phyloP scores from a whole-genome alignment of 352 stramenopile genomes.

The Pythium rhizo-oryzae region DNA sequence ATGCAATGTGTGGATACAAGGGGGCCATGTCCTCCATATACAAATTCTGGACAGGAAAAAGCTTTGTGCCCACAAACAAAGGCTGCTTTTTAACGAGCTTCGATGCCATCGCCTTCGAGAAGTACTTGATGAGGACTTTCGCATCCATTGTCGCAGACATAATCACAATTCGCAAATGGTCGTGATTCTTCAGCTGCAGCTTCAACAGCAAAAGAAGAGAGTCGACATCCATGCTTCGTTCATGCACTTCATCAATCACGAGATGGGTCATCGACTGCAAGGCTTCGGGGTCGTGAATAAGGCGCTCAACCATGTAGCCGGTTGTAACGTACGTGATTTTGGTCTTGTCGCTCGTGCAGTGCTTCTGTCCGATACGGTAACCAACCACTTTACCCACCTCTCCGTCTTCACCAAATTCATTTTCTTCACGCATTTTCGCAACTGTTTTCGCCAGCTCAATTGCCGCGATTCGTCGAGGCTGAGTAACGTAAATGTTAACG shows the following conservation, averaged over 20 bases:
- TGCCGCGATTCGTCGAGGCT: conserved; percentile 94
- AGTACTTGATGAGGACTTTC: conserved; percentile 90
- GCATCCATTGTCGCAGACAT: conserved; percentile 97
- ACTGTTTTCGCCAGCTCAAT: conserved; percentile 91
- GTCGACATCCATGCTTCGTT: conserved; percentile 96
- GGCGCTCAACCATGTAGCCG: conserved; percentile 95
- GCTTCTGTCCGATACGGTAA: conserved; percentile 90
- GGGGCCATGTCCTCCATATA: conserved; percentile 53
- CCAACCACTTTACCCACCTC: conserved; percentile 70
- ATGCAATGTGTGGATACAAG: conserved; percentile 47
- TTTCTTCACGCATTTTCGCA: conserved; percentile 89
- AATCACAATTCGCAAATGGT: conserved; percentile 90
- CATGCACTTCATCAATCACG: conserved; percentile 96
- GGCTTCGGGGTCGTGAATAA: conserved; percentile 92
- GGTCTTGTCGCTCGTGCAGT: conserved; percentile 89
- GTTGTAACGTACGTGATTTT: conserved; percentile 97
- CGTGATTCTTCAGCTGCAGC: conserved; percentile 60
- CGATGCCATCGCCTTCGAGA: conserved; percentile 58
- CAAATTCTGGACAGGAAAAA: conserved; percentile 71
- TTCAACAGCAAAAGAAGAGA: conserved; percentile 93
- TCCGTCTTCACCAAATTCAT: conserved; percentile 67
- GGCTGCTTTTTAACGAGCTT: conserved; percentile 57
- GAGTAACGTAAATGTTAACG: conserved; percentile 96
- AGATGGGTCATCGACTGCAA: conserved; percentile 93
- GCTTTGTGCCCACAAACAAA: conserved; percentile 83